Conservation (phyloP, 2,329 filamentous ascomycete genomes). For the Scolecobasidium constrictum region DNA sequence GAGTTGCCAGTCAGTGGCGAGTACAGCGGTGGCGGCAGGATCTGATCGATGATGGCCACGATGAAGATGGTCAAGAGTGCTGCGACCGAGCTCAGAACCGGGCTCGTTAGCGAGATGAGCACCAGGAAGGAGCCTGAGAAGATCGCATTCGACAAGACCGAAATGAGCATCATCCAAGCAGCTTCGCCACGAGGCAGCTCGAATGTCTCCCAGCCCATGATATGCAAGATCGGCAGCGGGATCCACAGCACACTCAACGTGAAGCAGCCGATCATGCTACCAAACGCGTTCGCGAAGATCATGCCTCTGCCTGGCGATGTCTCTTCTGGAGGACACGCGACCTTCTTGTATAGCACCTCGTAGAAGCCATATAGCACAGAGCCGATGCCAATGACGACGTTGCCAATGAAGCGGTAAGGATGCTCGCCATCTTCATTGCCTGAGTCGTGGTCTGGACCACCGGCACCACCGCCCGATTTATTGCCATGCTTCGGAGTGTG, state of each 20-base stretch:
- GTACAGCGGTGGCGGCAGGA: slow-evolving; percentile 58
- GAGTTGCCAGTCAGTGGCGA: slow-evolving; percentile 64
- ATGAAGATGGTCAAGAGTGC: slow-evolving; percentile 94
- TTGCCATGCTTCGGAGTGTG: slow-evolving; percentile 41
- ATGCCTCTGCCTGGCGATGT: slow-evolving; percentile 77
- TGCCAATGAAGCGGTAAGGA: slow-evolving; percentile 62
- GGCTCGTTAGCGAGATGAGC: slow-evolving; percentile 49
- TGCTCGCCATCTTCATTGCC: slow-evolving; percentile 20
- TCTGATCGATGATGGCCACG: slow-evolving; percentile 84
- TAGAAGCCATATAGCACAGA: slow-evolving; percentile 93
- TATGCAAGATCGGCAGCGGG: slow-evolving; percentile 74
- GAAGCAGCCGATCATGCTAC: slow-evolving; percentile 74
- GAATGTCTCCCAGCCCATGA: slow-evolving; percentile 69
- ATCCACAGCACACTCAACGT: slow-evolving; percentile 86
- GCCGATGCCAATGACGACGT: slow-evolving; percentile 82
- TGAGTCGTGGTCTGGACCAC: slow-evolving; percentile 39
- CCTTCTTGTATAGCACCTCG: slow-evolving; percentile 91
- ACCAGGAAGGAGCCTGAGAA: slow-evolving; percentile 12
- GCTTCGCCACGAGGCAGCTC: slow-evolving; percentile 68
- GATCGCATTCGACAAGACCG: slow-evolving; percentile 75
- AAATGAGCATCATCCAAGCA: slow-evolving; percentile 68
- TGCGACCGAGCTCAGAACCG: slow-evolving; percentile 84
- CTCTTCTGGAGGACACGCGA: slow-evolving; percentile 86
- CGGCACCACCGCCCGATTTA: slow-evolving; percentile 44
- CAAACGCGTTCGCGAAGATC: slow-evolving; percentile 91